Base-by-base conservation (phyloP, 2,329 filamentous ascomycete species). In the Penicillium sp. region DNA sequence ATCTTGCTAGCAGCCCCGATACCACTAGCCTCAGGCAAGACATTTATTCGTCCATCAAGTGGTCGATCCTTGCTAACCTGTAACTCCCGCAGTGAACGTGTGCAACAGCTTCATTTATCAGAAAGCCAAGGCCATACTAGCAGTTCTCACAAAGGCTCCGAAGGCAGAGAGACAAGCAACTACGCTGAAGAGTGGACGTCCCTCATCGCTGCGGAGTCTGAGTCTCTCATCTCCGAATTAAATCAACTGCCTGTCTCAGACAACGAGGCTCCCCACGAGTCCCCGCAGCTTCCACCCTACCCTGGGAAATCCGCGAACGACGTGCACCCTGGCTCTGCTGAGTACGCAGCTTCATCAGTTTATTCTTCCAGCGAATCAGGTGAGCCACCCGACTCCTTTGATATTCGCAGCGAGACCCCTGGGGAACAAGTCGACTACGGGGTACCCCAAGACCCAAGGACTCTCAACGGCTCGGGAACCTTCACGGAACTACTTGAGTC, bases 181-280 rank as follows among this genome's bases (percentile, higher is more conserved):
- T 43, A 48, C 45, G 38, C 9, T 30, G 31, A 36, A 29, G 38
- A 42, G 38, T 42, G 45, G 45, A 42, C 27, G 11, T 42, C 45
- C 8, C 14, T 48, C 10, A 36, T 48, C 2, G 30, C 31, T 1
- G 6, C 22, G 2, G 45, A 48, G 13, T 42, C 45, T 4, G 38
- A 42, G 12, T 35, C 22, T 19, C 16, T 48, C 13, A 4, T 43
- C 7, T 34, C 37, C 6, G 38, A 48, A 28, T 42, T 43, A 18
- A 14, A n/a, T 7, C 30, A 35, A 13, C 38, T 22, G 13, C 25
- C 16, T 35, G 38, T 13, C 30, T 33, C n/a, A 10, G 35, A 40
- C n/a, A 10, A 31, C 34, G 43, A 40, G 28, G 13, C 35, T 18
- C 25, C 34, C 33, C 18, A 14, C 7, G 33, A n/a, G 8, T 30